Evolutionary conservation across 495 filamentous ascomycete species (phyloP), one percentile per base, ranked within the genome.

Genomic region (Podospora australis): DNA sequence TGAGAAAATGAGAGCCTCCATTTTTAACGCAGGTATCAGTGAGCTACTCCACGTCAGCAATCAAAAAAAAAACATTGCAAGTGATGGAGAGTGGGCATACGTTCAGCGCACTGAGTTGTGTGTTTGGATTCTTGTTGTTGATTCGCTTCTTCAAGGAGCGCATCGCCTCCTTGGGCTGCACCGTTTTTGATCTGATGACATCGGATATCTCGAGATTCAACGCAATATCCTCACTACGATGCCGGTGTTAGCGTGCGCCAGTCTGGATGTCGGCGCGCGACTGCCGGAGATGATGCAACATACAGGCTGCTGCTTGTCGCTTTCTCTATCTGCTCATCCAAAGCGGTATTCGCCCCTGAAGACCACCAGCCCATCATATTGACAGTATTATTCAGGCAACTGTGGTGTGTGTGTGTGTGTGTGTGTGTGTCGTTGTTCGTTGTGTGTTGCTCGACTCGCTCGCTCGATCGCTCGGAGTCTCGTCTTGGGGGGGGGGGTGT

Each of bases 11-110:
- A n/a, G 83, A 80, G 36, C 92, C 92, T 20, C 92, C 92, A 69
- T 98, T 98, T 68, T 98, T 98, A 24, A 97, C 91, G 62, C 92
- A 97, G 5, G 92, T 97, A 71, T 98, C 92, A 24, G 91, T 96
- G 50, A 98, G 84, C 72, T 75, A 47, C 10, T 46, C 3, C 26
- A 21, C 47, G 58, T 47, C 14, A 55, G 39, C 45, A 5, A 42
- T 5, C 26, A n/a, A n/a, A n/a, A n/a, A n/a, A n/a, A n/a, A n/a
- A n/a, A n/a, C n/a, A n/a, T n/a, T n/a, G n/a, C n/a, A n/a, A n/a
- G n/a, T n/a, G n/a, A n/a, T n/a, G n/a, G 8, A n/a, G 1, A 24
- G 2, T 21, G 16, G 42, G 23, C 75, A 44, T 70, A 96, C 90
- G 66, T 90, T 95, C 40, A 98, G 70, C 23, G 94, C 88, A 48